These are phyloP conservation scores for Eucommia ulmoides DNA, from an alignment of 257 asterid genomes.

Conservation along the genomic window DNA sequence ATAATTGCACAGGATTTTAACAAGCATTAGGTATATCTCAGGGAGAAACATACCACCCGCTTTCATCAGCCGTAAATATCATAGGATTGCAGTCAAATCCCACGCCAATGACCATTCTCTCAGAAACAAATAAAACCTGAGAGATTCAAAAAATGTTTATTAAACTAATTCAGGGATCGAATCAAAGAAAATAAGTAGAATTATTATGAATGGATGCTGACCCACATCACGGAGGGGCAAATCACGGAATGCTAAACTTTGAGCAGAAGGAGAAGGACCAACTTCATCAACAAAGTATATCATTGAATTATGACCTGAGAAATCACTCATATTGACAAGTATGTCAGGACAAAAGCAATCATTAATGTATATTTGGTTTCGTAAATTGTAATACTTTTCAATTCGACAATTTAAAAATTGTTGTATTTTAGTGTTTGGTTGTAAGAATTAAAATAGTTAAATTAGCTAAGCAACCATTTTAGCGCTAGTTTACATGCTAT, in stretches of 20 bases:
- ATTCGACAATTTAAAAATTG: too few relatives aligned
- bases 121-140: constrained; percentile 78
- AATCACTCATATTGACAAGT: too few relatives aligned
- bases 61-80: constrained; percentile 81
- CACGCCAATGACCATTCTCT: constrained; percentile 86
- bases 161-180: not conserved
- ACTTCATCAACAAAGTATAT: constrained; percentile 92
- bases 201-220: constrained; percentile 70
- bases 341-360: too few relatives aligned
- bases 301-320: constrained; percentile 92
- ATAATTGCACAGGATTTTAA: not conserved
- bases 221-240: constrained; percentile 99
- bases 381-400: too few relatives aligned
- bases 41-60: constrained; percentile 61
- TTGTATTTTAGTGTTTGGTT: too few relatives aligned
- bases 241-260: constrained; percentile 87
- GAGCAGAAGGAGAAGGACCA: constrained; percentile 95
- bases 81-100: constrained; percentile 96
- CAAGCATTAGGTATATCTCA: not conserved
- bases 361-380: too few relatives aligned
- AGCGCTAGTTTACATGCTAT: too few relatives aligned
- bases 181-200: constrained; percentile 13
- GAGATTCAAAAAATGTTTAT: constrained; percentile 9
- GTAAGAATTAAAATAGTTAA: too few relatives aligned
- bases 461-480: too few relatives aligned